A percentile compares a stretch with the other conserved stretches of the same genome.
Conservation (phyloP, 805 yeast species). For the Saturnispora dispora region DNA sequence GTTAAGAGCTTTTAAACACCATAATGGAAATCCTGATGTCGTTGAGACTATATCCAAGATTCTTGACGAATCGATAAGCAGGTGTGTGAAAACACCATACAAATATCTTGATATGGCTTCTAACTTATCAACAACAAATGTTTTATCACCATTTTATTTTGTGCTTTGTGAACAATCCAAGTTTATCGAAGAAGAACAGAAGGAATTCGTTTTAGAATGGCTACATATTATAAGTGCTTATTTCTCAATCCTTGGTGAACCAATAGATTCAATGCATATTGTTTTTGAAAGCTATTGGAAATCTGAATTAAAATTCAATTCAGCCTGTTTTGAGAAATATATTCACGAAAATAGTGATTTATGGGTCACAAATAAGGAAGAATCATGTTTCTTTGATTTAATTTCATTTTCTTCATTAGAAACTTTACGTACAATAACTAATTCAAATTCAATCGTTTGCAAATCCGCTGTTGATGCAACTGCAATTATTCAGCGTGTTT, state of each 20-base stretch:
- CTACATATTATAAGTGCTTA: constrained; percentile 38
- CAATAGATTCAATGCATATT: constrained; percentile 22
- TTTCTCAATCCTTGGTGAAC: constrained; percentile 52
- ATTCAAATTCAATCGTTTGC: constrained; percentile 29
- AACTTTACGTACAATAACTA: constrained; percentile 17
- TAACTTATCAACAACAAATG: constrained; percentile 6
- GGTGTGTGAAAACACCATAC: constrained; percentile 70
- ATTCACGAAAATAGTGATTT: not conserved
- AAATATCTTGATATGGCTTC: constrained; percentile 61
- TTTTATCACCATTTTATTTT: constrained; percentile 44
- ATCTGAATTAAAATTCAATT: constrained; percentile 7
- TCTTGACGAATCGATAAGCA: constrained; percentile 66
- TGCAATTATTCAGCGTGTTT: constrained; percentile 34
- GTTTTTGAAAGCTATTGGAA: constrained; percentile 14
- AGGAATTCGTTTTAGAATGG: constrained; percentile 36
- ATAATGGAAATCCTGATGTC: constrained; percentile 9
- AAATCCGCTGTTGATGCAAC: constrained; percentile 40
- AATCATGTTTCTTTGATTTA: constrained; percentile 28
- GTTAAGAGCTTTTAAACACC: constrained; percentile 20
- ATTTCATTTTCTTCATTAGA: constrained; percentile 26
- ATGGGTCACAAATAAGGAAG: constrained; percentile 6
- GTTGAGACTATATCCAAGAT: constrained; percentile 44
- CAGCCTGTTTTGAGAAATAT: constrained; percentile 10
- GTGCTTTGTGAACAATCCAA: constrained; percentile 63
- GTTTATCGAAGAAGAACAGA: constrained; percentile 33